phyloP scores from a whole-genome alignment of 306 rosid genomes.

The Gastrolobium bilobum region DNA sequence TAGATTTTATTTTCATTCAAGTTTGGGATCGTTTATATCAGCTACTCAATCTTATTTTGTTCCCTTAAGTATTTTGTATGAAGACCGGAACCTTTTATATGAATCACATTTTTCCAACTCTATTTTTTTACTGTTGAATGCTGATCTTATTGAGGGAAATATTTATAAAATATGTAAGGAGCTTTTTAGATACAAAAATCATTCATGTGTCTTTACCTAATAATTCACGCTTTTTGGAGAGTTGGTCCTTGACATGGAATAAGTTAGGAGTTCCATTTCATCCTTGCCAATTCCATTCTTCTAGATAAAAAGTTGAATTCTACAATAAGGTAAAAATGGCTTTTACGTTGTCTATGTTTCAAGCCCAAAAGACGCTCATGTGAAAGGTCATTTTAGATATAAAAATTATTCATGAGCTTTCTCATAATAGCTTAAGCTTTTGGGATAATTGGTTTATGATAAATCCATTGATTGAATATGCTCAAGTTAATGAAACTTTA shows the following conservation, averaged over 20 bases:
- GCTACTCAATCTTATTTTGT: not conserved
- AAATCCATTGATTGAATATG: not conserved
- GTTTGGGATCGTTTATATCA: not conserved
- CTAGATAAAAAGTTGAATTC: not conserved
- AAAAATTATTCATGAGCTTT: not conserved
- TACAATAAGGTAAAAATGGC: not conserved
- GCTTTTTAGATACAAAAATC: not conserved
- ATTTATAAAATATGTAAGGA: not conserved
- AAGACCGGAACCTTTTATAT: not conserved
- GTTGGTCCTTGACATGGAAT: not conserved
- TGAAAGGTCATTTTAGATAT: not conserved
- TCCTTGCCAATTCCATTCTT: not conserved
- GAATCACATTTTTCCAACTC: not conserved
- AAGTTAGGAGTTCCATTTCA: constrained; percentile 29
- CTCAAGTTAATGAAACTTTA: not conserved
- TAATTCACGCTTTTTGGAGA: not conserved
- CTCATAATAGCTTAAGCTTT: not conserved
- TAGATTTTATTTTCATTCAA: not conserved
- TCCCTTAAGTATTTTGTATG: not conserved
- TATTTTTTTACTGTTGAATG: not conserved
- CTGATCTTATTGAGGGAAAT: constrained; percentile 3
- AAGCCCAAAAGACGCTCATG: not conserved
- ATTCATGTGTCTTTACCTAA: not conserved
- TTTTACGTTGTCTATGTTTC: not conserved
- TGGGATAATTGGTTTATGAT: not conserved